These are phyloP conservation scores for Plasmodium knowlesi DNA, from an alignment of 169 alveolate species.

Conservation along the genomic window DNA sequence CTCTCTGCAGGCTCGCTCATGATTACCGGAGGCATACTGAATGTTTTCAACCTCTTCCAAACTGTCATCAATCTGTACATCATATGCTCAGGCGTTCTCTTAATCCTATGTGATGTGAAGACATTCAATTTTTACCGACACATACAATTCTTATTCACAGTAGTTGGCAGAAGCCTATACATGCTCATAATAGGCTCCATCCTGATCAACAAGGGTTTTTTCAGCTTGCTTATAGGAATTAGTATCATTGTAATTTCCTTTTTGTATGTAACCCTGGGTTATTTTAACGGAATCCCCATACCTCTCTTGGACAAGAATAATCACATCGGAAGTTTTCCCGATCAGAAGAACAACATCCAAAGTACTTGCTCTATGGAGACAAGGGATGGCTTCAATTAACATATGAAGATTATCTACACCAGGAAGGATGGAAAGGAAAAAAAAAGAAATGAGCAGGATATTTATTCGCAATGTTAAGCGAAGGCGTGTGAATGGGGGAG, in stretches of 20 bases:
- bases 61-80: slow-evolving; percentile 28
- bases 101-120: slow-evolving; percentile 53
- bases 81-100: slow-evolving; percentile 43
- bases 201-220: slow-evolving; percentile 17
- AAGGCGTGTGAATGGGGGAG: background rate
- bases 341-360: slow-evolving; percentile 9
- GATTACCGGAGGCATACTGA: slow-evolving; percentile 47
- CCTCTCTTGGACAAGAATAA: slow-evolving; percentile 29
- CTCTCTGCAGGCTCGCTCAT: slow-evolving; percentile 28
- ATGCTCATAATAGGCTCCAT: slow-evolving; percentile 53
- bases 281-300: slow-evolving; percentile 35
- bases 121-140: slow-evolving; percentile 43
- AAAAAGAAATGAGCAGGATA: slow-evolving; percentile 9
- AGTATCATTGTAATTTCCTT: slow-evolving; percentile 5
- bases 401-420: background rate
- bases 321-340: background rate
- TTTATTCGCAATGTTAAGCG: slow-evolving; percentile 1
- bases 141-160: slow-evolving; percentile 58
- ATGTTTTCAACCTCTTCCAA: slow-evolving; percentile 44
- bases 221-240: slow-evolving; percentile 21
- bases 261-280: slow-evolving; percentile 42
- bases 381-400: slow-evolving; percentile 18
- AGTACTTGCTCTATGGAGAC: slow-evolving; percentile 57
- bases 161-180: slow-evolving; percentile 57
- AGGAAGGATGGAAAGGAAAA: background rate